Evolutionary conservation across 805 yeast genomes (phyloP), one percentile per base, ranked within the genome.

Genomic region (Sugiyamaella floridensis): DNA sequence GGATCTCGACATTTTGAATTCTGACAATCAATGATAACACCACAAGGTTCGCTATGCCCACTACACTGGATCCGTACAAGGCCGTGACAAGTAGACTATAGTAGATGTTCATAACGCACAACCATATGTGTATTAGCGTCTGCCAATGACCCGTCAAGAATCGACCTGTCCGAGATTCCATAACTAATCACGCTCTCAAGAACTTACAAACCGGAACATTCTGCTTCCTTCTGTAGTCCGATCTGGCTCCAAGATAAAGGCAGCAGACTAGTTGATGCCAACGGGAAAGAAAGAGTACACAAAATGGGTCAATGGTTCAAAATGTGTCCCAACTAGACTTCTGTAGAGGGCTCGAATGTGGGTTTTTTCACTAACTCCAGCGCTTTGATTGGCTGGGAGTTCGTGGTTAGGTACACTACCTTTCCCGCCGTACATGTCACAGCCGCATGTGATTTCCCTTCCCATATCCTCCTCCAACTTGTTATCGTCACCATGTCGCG

Each of bases 221-320:
- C 44, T 16, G 44, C 20, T 10, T 18, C 26, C 44, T n/a, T 2
- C 28, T 15, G 32, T 40, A 41, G 42, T 32, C 42, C 19, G 32
- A 15, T 16, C 40, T 19, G 43, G 19, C 26, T 15, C n/a, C n/a
- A 11, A 18, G 18, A 16, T 18, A 55, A 56, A 29, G 50, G 55
- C 58, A 45, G 60, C 50, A 49, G 50, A 52, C 49, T 41, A 53
- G 51, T 52, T 52, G 56, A 55, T 56, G 45, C 51, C 49, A 28
- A 28, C 34, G 10, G 20, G 15, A 37, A 45, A 32, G 22, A 15
- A 29, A 22, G 46, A 26, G 18, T 43, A 20, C 26, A 43, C 46
- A 28, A 28, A 37, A 45, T 29, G 40, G 19, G 40, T 43, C 20
- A 37, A 15, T 34, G 28, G 43, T 46, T 26, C 34, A 34, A 48